phyloP scores from a whole-genome alignment of 2,329 filamentous ascomycete genomes.

The Didymella lethalis region DNA sequence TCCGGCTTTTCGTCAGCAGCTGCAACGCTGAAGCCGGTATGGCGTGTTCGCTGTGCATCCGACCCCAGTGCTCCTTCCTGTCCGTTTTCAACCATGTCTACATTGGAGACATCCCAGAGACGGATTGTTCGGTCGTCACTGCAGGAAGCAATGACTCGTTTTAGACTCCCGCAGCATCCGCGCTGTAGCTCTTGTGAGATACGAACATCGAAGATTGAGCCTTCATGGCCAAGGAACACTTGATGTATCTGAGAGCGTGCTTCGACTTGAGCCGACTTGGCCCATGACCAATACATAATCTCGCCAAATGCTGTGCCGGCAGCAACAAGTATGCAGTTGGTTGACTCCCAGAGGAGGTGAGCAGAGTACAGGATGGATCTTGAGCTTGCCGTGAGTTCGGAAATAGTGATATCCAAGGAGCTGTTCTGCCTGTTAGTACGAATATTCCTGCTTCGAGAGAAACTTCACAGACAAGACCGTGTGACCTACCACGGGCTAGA shows the following conservation, averaged over 20 bases:
- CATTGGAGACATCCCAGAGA: slow-evolving; percentile 81
- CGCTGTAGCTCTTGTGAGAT: slow-evolving; percentile 64
- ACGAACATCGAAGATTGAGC: slow-evolving; percentile 89
- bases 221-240: slow-evolving; percentile 77
- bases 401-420: slow-evolving; percentile 48
- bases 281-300: slow-evolving; percentile 85
- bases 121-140: slow-evolving; percentile 93
- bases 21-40: slow-evolving; percentile 56
- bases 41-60: slow-evolving; percentile 41
- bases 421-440: slow-evolving; percentile 18
- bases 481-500: slow-evolving; percentile 18
- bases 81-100: slow-evolving; percentile 25
- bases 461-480: not conserved
- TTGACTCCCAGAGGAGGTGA: slow-evolving; percentile 69
- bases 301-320: slow-evolving; percentile 95
- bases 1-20: slow-evolving; percentile 34
- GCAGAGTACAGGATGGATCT: slow-evolving; percentile 90
- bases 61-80: slow-evolving; percentile 31
- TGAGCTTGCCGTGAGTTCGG: slow-evolving; percentile 68
- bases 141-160: slow-evolving; percentile 82
- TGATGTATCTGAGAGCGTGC: slow-evolving; percentile 57
- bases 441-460: not conserved
- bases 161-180: slow-evolving; percentile 48
- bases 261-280: slow-evolving; percentile 39
- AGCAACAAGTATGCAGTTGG: slow-evolving; percentile 73